These are phyloP conservation scores for Schizophyllum amplum DNA, from an alignment of 1,284 basidiomycete genomes.

Conservation along the genomic window DNA sequence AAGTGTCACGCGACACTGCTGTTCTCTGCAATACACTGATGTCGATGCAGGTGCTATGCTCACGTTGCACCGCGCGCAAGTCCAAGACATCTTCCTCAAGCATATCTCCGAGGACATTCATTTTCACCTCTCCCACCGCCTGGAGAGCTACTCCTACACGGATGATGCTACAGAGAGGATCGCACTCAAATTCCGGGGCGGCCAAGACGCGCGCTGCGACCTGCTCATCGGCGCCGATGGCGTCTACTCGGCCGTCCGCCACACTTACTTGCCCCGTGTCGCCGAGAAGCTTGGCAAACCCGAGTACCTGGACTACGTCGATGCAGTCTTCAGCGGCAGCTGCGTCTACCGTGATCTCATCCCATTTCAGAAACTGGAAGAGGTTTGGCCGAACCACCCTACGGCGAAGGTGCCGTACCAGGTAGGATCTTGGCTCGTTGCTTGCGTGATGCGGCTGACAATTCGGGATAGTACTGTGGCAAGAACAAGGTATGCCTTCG, in stretches of 20 bases:
- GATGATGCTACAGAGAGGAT: neutral
- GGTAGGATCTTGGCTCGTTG: neutral
- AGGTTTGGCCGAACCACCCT: slow-evolving; percentile 3
- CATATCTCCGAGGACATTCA: slow-evolving; percentile 21
- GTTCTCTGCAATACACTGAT: neutral
- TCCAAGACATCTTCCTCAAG: slow-evolving; percentile 22
- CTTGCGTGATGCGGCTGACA: neutral
- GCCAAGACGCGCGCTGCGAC: slow-evolving; percentile 22
- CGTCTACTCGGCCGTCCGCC: slow-evolving; percentile 20
- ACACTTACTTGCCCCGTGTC: slow-evolving; percentile 5
- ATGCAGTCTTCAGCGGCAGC: slow-evolving; percentile 1
- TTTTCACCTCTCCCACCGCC: slow-evolving; percentile 23
- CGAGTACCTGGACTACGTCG: slow-evolving; percentile 1
- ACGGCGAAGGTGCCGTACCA: neutral
- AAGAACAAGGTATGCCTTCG: neutral
- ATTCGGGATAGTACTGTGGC: neutral
- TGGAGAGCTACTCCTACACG: slow-evolving; percentile 17
- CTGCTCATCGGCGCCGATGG: slow-evolving; percentile 27
- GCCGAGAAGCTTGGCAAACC: neutral
- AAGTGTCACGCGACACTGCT: neutral
- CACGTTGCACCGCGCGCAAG: slow-evolving; percentile 24
- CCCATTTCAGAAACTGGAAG: slow-evolving; percentile 3
- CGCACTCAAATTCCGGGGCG: slow-evolving; percentile 23
- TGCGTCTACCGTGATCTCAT: slow-evolving; percentile 1
- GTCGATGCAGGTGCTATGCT: slow-evolving; percentile 15